These are phyloP conservation scores for Chlamydomonas sphaeroides DNA, from an alignment of 139 green algal genomes.

Conservation along the genomic window DNA sequence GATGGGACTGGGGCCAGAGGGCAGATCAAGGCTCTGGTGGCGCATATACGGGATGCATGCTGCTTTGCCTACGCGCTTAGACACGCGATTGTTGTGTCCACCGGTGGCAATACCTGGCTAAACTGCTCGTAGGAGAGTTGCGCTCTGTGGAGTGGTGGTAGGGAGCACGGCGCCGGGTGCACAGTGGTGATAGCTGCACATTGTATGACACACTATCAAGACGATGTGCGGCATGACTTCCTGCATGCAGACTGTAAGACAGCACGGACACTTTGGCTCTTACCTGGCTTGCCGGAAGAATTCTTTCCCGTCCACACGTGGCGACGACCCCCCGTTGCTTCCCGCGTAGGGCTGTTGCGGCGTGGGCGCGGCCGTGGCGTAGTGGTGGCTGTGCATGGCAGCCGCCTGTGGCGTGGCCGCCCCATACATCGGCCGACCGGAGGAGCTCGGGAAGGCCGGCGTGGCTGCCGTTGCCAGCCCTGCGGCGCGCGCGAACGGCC, in stretches of 20 bases:
- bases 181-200: too few species aligned
- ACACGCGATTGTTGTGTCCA: too few species aligned
- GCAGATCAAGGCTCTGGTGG: too few species aligned
- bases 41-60: too few species aligned
- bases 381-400: background rate
- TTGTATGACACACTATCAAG: too few species aligned
- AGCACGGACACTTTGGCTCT: too few species aligned
- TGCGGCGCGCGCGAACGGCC: too few species aligned
- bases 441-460: conserved; percentile 12
- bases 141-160: conserved; percentile 58
- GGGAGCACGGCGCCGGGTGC: too few species aligned
- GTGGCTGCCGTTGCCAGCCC: conserved; percentile 1
- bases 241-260: too few species aligned
- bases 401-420: conserved; percentile 8
- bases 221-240: too few species aligned
- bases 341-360: background rate
- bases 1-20: too few species aligned
- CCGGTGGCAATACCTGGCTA: conserved; percentile 38
- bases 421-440: conserved; percentile 2
- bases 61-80: too few species aligned
- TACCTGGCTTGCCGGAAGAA: conserved; percentile 78
- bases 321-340: background rate
- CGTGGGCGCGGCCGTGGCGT: background rate
- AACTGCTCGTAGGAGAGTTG: conserved; percentile 84
- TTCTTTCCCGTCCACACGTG: conserved; percentile 70